These are phyloP conservation scores for Russula griseocarnosa DNA, from an alignment of 768 basidiomycete genomes.

Conservation along the genomic window DNA sequence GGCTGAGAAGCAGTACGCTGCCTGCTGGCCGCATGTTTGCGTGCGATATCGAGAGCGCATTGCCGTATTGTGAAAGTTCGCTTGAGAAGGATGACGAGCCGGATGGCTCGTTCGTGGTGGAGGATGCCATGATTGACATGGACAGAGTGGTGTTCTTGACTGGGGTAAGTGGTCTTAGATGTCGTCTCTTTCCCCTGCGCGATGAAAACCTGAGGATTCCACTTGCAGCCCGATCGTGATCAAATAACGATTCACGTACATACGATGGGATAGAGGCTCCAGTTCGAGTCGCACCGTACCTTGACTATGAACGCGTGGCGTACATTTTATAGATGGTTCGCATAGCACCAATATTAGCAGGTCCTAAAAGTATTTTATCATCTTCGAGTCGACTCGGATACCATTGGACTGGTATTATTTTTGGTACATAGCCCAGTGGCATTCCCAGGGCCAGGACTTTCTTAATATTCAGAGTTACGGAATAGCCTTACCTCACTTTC, in stretches of 20 bases:
- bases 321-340: too few relatives aligned
- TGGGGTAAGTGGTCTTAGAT: neutral
- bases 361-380: neutral
- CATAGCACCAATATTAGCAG: too few relatives aligned
- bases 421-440: too few relatives aligned
- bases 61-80: slow-evolving; percentile 2
- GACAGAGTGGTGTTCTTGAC: neutral
- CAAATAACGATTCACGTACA: neutral
- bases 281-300: too few relatives aligned
- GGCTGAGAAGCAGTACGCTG: neutral
- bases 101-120: neutral
- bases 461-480: neutral
- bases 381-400: neutral
- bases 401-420: neutral
- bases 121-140: slow-evolving; percentile 7
- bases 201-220: neutral
- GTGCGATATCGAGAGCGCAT: neutral
- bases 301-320: neutral
- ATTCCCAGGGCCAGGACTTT: neutral
- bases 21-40: neutral
- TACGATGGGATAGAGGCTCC: neutral
- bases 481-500: neutral
- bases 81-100: neutral
- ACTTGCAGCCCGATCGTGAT: neutral
- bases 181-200: neutral